Evolutionary conservation across 805 yeast genomes (phyloP), one percentile per base, ranked within the genome.

Genomic region (Barnettozyma wickerhamii): DNA sequence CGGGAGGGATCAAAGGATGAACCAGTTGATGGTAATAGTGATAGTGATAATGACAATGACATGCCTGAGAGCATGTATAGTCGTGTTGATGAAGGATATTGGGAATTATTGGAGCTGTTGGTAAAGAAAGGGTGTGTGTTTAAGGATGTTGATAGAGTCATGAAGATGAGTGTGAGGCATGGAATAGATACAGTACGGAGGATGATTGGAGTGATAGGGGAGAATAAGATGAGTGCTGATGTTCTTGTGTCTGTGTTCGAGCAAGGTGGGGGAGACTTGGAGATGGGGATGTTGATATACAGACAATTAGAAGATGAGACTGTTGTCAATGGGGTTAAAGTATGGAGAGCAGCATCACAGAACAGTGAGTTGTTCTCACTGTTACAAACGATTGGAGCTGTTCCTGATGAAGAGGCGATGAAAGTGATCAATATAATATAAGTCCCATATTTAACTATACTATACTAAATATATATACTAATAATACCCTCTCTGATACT

Each of bases 401-500:
- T 33, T 3, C 59, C 59, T 13, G 43, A 49, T 30, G 45, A 45
- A 38, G 49, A 43, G n/a, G 37, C 50, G 10, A 19, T 51, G 33
- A 42, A 14, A 20, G 23, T 39, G 4, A 29, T 30, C 6, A 40
- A 30, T n/a, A 30, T n/a, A n/a, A n/a, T n/a, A n/a, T n/a, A n/a
- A n/a, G n/a, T n/a, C n/a, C n/a, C n/a, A n/a, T n/a, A n/a, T n/a
- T n/a, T n/a, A n/a, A n/a, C n/a, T n/a, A n/a, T n/a, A n/a, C n/a
- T n/a, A n/a, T n/a, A n/a, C n/a, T n/a, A n/a, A n/a, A n/a, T n/a
- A n/a, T n/a, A n/a, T n/a, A n/a, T n/a, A n/a, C n/a, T n/a, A n/a
- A n/a, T n/a, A 35, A 30, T 37, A 42, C 30, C 50, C 50, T 13
- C 62, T 64, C 42, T 78, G 70, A 21, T 75, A 81, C 52, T 87